phyloP scores from a whole-genome alignment of 164 flowering plant species.

The Macadamia integrifolia region DNA sequence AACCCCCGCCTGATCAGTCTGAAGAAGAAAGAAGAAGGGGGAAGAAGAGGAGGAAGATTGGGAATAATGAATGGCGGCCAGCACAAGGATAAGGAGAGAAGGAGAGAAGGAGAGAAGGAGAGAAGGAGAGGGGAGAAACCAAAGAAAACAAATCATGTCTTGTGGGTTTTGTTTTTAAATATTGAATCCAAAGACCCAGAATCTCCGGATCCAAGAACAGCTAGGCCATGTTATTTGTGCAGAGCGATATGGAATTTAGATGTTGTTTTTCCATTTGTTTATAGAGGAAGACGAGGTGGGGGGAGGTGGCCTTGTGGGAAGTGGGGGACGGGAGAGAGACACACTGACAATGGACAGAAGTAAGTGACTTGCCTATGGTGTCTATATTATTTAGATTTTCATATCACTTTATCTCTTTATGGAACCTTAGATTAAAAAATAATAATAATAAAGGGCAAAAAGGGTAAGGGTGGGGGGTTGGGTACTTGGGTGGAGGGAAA shows the following conservation, averaged over 20 bases:
- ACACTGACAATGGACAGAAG: slow-evolving; percentile 17
- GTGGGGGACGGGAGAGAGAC: background rate
- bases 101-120: slow-evolving; percentile 1
- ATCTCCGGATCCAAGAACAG: slow-evolving; percentile 92
- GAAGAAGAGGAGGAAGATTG: slow-evolving; percentile 15
- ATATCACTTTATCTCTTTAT: slow-evolving; percentile 16
- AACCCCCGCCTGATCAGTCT: background rate
- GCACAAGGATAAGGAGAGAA: background rate
- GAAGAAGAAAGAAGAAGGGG: background rate
- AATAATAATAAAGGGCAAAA: no score
- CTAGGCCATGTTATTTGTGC: slow-evolving; percentile 70
- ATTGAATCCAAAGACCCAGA: slow-evolving; percentile 39
- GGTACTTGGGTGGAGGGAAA: no score
- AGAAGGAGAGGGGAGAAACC: slow-evolving; percentile 10
- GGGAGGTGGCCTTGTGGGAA: background rate
- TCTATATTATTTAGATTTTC: slow-evolving; percentile 14
- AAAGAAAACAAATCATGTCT: slow-evolving; percentile 55
- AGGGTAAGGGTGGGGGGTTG: no score
- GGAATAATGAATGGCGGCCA: slow-evolving; percentile 6
- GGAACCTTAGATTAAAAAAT: background rate
- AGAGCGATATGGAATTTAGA: slow-evolving; percentile 49
- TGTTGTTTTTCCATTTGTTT: slow-evolving; percentile 43
- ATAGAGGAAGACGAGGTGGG: slow-evolving; percentile 17
- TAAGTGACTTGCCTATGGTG: slow-evolving; percentile 11
- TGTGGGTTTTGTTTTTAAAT: slow-evolving; percentile 28